Conservation (phyloP, 2,329 filamentous ascomycete species). For the Pestalotiopsis sp. region DNA sequence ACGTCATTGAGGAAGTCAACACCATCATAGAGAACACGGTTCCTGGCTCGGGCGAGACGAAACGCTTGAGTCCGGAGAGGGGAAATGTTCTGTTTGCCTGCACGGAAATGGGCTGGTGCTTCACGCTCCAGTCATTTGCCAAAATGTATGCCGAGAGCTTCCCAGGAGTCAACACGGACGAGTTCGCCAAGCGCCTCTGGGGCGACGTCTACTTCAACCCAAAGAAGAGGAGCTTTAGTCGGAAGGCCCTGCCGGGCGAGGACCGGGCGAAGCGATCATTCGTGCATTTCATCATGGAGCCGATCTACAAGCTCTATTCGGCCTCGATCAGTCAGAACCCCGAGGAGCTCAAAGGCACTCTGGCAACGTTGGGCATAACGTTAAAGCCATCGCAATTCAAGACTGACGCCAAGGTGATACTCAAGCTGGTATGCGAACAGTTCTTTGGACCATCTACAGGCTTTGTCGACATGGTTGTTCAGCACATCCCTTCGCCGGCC, state of each 20-base stretch:
- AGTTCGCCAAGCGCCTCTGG: slow-evolving; percentile 87
- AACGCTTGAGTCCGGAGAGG: slow-evolving; percentile 88
- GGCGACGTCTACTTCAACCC: slow-evolving; percentile 97
- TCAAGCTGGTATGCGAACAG: slow-evolving; percentile 88
- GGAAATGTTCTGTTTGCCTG: slow-evolving; percentile 98
- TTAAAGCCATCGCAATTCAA: slow-evolving; percentile 93
- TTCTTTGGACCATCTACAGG: slow-evolving; percentile 90
- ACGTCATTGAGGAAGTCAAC: slow-evolving; percentile 98
- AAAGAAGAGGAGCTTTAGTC: slow-evolving; percentile 83
- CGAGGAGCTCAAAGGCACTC: slow-evolving; percentile 76
- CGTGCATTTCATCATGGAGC: slow-evolving; percentile 91
- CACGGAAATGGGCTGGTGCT: slow-evolving; percentile 93
- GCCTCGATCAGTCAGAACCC: slow-evolving; percentile 92
- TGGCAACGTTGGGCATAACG: slow-evolving; percentile 77
- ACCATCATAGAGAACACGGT: slow-evolving; percentile 87
- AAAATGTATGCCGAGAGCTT: slow-evolving; percentile 95
- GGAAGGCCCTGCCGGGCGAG: slow-evolving; percentile 71
- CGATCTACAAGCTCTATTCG: slow-evolving; percentile 96
- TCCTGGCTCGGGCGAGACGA: slow-evolving; percentile 76
- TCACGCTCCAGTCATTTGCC: slow-evolving; percentile 90
- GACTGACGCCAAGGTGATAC: slow-evolving; percentile 81
- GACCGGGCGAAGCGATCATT: slow-evolving; percentile 82
- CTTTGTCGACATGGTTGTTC: slow-evolving; percentile 93
- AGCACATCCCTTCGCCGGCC: slow-evolving; percentile 84
- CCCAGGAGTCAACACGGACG: slow-evolving; percentile 74